phyloP scores from a whole-genome alignment of 768 basidiomycete genomes.

The Kockovaella imperatae region DNA sequence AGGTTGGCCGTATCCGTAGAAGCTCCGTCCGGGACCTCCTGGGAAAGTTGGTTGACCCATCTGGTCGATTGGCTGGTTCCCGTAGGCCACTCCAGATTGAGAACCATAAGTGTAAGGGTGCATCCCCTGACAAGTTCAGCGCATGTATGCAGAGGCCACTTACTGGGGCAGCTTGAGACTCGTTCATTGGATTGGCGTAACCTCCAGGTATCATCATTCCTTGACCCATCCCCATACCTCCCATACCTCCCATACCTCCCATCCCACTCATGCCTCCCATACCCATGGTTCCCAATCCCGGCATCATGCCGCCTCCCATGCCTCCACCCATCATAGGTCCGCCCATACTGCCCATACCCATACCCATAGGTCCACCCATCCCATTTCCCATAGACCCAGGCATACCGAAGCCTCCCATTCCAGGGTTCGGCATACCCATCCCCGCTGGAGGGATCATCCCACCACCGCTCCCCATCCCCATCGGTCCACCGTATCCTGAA shows the following conservation, averaged over 20 bases:
- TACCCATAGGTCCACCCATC: constrained; percentile 18
- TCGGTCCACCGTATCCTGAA: constrained; percentile 7
- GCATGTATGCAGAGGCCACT: constrained; percentile 7
- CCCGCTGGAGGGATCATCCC: constrained; percentile 12
- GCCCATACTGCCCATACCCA: constrained; percentile 7
- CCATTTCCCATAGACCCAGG: constrained; percentile 17
- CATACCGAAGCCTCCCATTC: constrained; percentile 22
- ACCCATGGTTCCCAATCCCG: too few species aligned
- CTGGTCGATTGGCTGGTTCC: constrained; percentile 34
- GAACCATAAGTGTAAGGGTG: constrained; percentile 34
- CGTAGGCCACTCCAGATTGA: constrained; percentile 31
- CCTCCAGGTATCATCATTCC: constrained; percentile 15
- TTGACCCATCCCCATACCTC: constrained; percentile 8
- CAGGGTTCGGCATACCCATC: constrained; percentile 22
- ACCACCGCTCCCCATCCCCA: constrained; percentile 2
- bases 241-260: constrained; percentile 10
- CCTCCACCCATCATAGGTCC: constrained; percentile 6
- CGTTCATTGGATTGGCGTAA: constrained; percentile 16
- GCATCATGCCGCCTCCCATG: constrained; percentile 7
- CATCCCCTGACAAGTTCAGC: constrained; percentile 26
- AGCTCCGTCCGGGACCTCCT: constrained; percentile 27
- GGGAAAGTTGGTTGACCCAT: constrained; percentile 36
- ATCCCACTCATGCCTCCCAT: constrained; percentile 9
- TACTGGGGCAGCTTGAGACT: constrained; percentile 36
- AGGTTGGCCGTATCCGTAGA: constrained; percentile 33